These are phyloP conservation scores for Microcyclospora pomicola DNA, from an alignment of 2,329 filamentous ascomycete species.

Conservation along the genomic window DNA sequence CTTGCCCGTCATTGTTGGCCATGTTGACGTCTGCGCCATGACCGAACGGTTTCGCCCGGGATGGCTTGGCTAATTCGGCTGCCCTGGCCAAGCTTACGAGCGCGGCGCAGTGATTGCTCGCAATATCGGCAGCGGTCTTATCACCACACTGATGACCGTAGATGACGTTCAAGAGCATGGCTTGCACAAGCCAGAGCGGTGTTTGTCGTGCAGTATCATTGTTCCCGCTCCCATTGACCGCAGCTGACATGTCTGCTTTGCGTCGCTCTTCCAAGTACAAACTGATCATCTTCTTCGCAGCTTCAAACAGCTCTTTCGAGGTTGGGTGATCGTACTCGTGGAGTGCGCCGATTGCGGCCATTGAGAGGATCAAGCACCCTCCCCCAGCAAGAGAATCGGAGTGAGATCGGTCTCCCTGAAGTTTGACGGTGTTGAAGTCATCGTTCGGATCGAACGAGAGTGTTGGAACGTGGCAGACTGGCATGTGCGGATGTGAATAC, in stretches of 20 bases:
- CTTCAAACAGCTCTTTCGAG: slow-evolving; percentile 77
- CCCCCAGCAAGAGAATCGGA: slow-evolving; percentile 56
- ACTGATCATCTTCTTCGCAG: slow-evolving; percentile 90
- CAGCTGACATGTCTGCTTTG: slow-evolving; percentile 62
- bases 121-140: slow-evolving; percentile 79
- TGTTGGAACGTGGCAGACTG: slow-evolving; percentile 87
- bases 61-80: slow-evolving; percentile 57
- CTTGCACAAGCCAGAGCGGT: slow-evolving; percentile 88
- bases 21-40: slow-evolving; percentile 38
- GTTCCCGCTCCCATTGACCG: slow-evolving; percentile 33
- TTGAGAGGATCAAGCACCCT: slow-evolving; percentile 73
- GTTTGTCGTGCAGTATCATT: slow-evolving; percentile 44
- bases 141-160: slow-evolving; percentile 93
- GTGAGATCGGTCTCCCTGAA: slow-evolving; percentile 38
- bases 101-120: slow-evolving; percentile 80
- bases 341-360: slow-evolving; percentile 73
- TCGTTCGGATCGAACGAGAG: slow-evolving; percentile 58
- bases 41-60: neutral
- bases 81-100: slow-evolving; percentile 82
- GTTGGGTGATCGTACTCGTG: slow-evolving; percentile 73
- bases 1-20: slow-evolving; percentile 9
- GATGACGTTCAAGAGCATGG: slow-evolving; percentile 90
- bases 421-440: slow-evolving; percentile 40
- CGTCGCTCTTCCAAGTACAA: slow-evolving; percentile 82
- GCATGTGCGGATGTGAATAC: slow-evolving; percentile 86